Percentiles rank a stretch among this genome's conserved stretches.
Evolutionary conservation across 257 asterid species (phyloP).

Genomic region (Primulina tabacum): DNA sequence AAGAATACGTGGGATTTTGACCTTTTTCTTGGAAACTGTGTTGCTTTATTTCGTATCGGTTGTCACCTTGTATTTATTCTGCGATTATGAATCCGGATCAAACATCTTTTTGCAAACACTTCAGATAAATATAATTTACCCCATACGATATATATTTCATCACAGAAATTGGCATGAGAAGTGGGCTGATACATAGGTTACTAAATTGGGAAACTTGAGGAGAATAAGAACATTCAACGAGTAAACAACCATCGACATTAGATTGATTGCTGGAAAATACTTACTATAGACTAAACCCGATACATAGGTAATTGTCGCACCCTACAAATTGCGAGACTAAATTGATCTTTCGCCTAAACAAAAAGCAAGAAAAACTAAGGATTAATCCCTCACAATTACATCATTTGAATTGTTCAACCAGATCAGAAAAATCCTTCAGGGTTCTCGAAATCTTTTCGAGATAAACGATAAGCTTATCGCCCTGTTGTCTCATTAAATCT

Average conservation of each 20-base stretch:
- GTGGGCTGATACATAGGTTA: too few relatives aligned
- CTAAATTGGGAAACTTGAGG: too few relatives aligned
- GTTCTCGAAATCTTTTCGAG: not conserved
- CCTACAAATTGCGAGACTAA: not conserved
- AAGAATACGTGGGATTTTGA: not conserved
- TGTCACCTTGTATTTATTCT: not conserved
- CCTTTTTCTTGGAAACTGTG: not conserved
- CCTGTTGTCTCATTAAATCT: constrained; percentile 54
- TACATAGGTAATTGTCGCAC: not conserved
- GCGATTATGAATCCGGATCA: too few relatives aligned
- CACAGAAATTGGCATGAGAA: too few relatives aligned
- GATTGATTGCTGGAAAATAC: not conserved
- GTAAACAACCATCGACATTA: too few relatives aligned
- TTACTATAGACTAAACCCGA: not conserved
- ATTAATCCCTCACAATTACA: not conserved
- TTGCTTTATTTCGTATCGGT: not conserved
- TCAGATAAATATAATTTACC: too few relatives aligned
- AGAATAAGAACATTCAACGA: too few relatives aligned
- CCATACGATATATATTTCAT: too few relatives aligned
- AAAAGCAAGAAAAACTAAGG: not conserved
- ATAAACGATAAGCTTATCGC: constrained; percentile 32
- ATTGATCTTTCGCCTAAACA: not conserved
- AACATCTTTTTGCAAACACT: too few relatives aligned
- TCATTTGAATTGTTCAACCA: not conserved
- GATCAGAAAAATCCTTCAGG: not conserved